Percentiles rank a stretch among this genome's conserved stretches.
These are phyloP conservation scores for Salisapilia sapeloensis DNA, from an alignment of 352 stramenopile genomes.

Conservation along the genomic window DNA sequence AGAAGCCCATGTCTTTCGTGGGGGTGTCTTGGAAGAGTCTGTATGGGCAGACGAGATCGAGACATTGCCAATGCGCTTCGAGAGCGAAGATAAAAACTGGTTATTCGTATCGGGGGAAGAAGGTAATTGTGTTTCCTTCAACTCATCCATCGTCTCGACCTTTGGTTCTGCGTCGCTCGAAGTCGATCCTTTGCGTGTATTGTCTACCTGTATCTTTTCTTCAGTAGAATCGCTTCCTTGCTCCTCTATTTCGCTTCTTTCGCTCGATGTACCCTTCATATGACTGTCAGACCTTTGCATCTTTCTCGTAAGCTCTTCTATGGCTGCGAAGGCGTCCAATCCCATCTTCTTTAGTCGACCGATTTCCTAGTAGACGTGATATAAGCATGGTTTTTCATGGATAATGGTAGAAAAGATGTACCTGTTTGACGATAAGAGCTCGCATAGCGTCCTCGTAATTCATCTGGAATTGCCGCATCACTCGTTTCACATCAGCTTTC, in stretches of 20 bases:
- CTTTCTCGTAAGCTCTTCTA: conserved; percentile 68
- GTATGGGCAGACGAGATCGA: conserved; percentile 40
- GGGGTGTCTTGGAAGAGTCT: too few relatives aligned
- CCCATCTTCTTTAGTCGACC: conserved; percentile 52
- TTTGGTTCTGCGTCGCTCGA: conserved; percentile 1
- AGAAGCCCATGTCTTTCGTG: too few relatives aligned
- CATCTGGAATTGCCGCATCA: conserved; percentile 80
- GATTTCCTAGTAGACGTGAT: conserved; percentile 50
- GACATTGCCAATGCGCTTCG: conserved; percentile 60
- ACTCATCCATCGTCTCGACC: neutral
- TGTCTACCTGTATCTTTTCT: too few relatives aligned
- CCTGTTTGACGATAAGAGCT: conserved; percentile 74
- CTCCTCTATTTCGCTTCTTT: conserved; percentile 2
- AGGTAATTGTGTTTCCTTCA: neutral
- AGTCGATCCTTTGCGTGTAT: neutral
- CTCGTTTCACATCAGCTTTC: conserved; percentile 35
- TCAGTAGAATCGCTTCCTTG: conserved; percentile 1
- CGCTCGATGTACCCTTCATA: neutral
- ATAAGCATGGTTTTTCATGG: neutral
- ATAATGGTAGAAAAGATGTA: conserved; percentile 3
- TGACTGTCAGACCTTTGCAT: conserved; percentile 24
- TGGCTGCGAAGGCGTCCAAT: conserved; percentile 69
- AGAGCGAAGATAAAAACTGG: conserved; percentile 21
- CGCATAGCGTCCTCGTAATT: conserved; percentile 72
- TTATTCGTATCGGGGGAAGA: conserved; percentile 3